These are phyloP conservation scores for Penicillium cinerascens DNA, from an alignment of 495 filamentous ascomycete genomes.

Conservation along the genomic window DNA sequence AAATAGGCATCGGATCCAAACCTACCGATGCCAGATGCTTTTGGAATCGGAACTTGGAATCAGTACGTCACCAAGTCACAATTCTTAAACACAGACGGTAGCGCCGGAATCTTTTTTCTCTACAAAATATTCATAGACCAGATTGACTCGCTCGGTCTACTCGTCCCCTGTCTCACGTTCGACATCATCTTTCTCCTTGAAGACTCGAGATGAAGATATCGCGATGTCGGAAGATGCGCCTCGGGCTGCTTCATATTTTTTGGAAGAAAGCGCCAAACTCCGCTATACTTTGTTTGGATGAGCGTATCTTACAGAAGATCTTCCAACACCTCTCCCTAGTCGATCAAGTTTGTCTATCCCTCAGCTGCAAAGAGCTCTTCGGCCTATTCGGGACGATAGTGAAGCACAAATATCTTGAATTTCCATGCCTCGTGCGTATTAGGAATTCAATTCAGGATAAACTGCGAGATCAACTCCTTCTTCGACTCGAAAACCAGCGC, in stretches of 20 bases:
- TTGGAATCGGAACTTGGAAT: no score
- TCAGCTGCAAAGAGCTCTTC: slow-evolving; percentile 12
- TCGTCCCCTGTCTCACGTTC: no score
- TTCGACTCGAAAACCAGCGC: slow-evolving; percentile 16
- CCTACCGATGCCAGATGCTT: no score
- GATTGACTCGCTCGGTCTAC: no score
- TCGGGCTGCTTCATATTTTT: background rate
- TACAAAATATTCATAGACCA: no score
- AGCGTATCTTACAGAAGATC: background rate
- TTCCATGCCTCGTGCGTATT: slow-evolving; percentile 11
- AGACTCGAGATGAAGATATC: no score
- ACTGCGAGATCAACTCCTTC: slow-evolving; percentile 15
- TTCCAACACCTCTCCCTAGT: background rate
- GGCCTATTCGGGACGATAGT: background rate
- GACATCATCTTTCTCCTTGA: no score
- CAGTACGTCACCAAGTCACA: no score
- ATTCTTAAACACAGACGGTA: no score
- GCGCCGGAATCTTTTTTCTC: no score
- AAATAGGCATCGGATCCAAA: no score
- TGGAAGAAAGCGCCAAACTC: slow-evolving; percentile 3
- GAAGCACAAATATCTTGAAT: slow-evolving; percentile 5
- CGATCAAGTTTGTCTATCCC: slow-evolving; percentile 12
- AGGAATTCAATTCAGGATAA: slow-evolving; percentile 6
- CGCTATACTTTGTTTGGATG: background rate
- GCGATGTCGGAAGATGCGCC: no score